These are phyloP conservation scores for Hysterangium stoloniferum DNA, from an alignment of 768 basidiomycete genomes.

Conservation along the genomic window DNA sequence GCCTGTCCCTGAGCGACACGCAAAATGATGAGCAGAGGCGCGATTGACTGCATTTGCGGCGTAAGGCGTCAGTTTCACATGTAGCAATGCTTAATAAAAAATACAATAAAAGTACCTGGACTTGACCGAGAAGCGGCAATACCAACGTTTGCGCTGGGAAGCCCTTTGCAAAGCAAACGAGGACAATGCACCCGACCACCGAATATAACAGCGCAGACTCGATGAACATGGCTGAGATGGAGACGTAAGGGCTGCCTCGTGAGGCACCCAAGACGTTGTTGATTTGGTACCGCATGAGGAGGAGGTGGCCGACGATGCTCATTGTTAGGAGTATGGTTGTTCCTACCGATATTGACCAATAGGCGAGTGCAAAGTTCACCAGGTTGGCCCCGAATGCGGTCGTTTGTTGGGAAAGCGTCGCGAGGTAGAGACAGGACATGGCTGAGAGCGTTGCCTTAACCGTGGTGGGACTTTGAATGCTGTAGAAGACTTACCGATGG, in stretches of 20 bases:
- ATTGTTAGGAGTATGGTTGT: conserved; percentile 19
- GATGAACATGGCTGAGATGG: conserved; percentile 26
- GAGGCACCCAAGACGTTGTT: conserved; percentile 18
- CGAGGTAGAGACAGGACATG: too few species aligned
- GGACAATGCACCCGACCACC: conserved; percentile 22
- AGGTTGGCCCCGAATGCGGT: too few species aligned
- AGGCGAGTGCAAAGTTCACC: too few species aligned
- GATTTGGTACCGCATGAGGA: conserved; percentile 20
- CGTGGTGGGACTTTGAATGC: too few species aligned
- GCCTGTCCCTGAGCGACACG: conserved; percentile 27
- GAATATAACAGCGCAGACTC: conserved; percentile 29
- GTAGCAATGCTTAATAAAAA: neutral
- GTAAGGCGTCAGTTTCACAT: neutral
- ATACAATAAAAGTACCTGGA: conserved; percentile 17
- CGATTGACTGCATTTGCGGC: conserved; percentile 30
- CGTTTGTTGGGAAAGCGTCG: too few species aligned
- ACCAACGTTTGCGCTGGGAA: conserved; percentile 25
- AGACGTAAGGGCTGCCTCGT: conserved; percentile 22
- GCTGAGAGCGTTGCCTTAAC: too few species aligned
- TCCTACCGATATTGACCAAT: conserved; percentile 18
- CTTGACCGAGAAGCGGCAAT: conserved; percentile 24
- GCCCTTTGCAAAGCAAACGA: conserved; percentile 22
- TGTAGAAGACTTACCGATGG: too few species aligned
- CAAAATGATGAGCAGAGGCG: conserved; percentile 28
- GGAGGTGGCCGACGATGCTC: conserved; percentile 17